Base-by-base conservation (phyloP, 2,329 filamentous ascomycete genomes). In the Xylaria sp. region DNA sequence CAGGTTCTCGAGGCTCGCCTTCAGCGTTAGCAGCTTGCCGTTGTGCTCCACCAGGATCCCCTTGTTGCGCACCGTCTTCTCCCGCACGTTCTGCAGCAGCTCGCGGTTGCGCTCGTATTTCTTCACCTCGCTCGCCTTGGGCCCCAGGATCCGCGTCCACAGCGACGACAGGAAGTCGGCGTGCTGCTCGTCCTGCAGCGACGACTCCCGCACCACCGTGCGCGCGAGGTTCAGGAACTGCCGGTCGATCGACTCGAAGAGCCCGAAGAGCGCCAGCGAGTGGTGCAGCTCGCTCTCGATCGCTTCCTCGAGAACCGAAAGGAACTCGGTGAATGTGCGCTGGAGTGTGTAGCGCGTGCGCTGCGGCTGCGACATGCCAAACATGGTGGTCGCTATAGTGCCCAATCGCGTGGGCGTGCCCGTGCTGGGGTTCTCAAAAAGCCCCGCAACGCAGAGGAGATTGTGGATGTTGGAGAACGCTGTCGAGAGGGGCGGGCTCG, bases 81-180 rank as follows among this genome's bases (percentile, higher is more conserved):
- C 84, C 59, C 92, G 86, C 52, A 97, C 88, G 61, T 88, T 88
- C 45, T 81, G 83, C 20, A 97, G 83, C 1, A 97, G 79, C 45
- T 86, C 81, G 58, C 88, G 88, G 77, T 97, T 97, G 74, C 90
- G 91, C 71, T 96, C 91, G 72, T 92, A 97, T 72, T 97, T 97
- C 68, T 85, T 84, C n/a, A 96, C 80, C 61, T 88, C 82, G 41
- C 80, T 80, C 7, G 89, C 86, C 66, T 90, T 88, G 38, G 88
- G 80, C 1, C 92, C 92, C 1, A 97, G 84, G 19, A 96, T 85
- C 43, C 88, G 86, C 2, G 90, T 89, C 93, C 93, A 97, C 7
- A 97, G 82, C 2, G 86, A 88, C 2, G 88, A 87, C 40, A 97
- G 86, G 65, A 94, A 82, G 66, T 96, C 91, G 57, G 85, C 86